These are phyloP conservation scores for Clavispora vitiphila DNA, from an alignment of 805 yeast genomes.

Conservation along the genomic window DNA sequence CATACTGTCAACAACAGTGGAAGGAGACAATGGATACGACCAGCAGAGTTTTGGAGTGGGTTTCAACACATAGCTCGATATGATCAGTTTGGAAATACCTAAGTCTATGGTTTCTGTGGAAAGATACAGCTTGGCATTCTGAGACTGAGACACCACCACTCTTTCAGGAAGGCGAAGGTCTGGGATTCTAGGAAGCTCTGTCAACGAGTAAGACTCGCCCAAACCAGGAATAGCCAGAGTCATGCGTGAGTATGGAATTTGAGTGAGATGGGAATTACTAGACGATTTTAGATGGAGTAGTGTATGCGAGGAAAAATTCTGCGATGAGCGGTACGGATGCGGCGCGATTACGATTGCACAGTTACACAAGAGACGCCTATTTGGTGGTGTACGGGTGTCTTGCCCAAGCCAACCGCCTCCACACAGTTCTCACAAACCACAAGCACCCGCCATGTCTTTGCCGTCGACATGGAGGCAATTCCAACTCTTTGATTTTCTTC, in stretches of 20 bases:
- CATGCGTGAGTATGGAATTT: constrained; percentile 3
- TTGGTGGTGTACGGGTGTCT: background rate
- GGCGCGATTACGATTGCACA: no score
- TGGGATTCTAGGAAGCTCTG: constrained; percentile 17
- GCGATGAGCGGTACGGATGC: constrained; percentile 2
- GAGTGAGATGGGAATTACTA: background rate
- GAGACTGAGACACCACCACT: constrained; percentile 16
- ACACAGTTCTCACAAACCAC: background rate
- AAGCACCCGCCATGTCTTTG: constrained; percentile 12
- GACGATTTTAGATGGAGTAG: background rate
- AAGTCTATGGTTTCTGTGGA: constrained; percentile 38
- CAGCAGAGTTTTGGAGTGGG: constrained; percentile 56
- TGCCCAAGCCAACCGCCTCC: background rate
- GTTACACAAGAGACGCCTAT: no score
- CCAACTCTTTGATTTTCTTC: constrained; percentile 77
- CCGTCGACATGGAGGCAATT: constrained; percentile 65
- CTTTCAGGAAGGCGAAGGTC: constrained; percentile 12
- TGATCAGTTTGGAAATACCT: constrained; percentile 50
- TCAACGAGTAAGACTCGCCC: constrained; percentile 17
- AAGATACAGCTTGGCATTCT: constrained; percentile 4
- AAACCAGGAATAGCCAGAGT: constrained; percentile 9
- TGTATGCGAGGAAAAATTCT: constrained; percentile 2
- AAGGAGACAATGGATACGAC: constrained; percentile 51
- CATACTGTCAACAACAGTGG: constrained; percentile 38
- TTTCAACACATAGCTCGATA: constrained; percentile 46